These are phyloP conservation scores for Grosmannia huntii DNA, from an alignment of 2,329 filamentous ascomycete genomes.

Conservation along the genomic window DNA sequence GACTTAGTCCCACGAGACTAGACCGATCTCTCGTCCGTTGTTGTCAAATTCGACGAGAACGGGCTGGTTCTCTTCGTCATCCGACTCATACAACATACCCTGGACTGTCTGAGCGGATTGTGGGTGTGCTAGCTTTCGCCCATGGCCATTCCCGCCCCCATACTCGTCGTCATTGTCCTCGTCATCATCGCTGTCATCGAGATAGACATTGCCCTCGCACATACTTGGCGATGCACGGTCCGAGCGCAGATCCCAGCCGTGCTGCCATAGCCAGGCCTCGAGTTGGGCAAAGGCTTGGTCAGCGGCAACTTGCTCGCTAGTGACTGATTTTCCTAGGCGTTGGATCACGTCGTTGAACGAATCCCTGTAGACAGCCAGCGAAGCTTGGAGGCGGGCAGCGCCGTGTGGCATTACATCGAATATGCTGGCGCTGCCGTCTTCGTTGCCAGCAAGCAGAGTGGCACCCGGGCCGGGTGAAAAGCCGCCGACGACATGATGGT, in stretches of 20 bases:
- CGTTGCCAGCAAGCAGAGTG: background rate
- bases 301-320: slow-evolving; percentile 29
- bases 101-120: background rate
- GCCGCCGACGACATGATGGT: slow-evolving; percentile 30
- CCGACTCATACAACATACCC: slow-evolving; percentile 3
- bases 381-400: slow-evolving; percentile 25
- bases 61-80: slow-evolving; percentile 37
- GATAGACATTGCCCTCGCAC: slow-evolving; percentile 13
- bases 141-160: background rate
- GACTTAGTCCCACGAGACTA: slow-evolving; percentile 32
- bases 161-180: slow-evolving; percentile 20
- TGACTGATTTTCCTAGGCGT: slow-evolving; percentile 20
- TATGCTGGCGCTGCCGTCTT: slow-evolving; percentile 12
- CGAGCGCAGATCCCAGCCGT: slow-evolving; percentile 42
- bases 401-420: slow-evolving; percentile 23
- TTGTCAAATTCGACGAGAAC: slow-evolving; percentile 40
- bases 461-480: slow-evolving; percentile 20
- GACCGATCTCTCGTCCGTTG: slow-evolving; percentile 34
- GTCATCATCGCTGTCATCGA: background rate
- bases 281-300: slow-evolving; percentile 35
- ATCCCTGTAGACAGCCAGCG: slow-evolving; percentile 41
- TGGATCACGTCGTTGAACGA: slow-evolving; percentile 35
- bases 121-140: background rate
- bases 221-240: slow-evolving; percentile 37
- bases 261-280: slow-evolving; percentile 32